Conservation (phyloP, 139 green algal genomes). For the Micromonas commoda region DNA sequence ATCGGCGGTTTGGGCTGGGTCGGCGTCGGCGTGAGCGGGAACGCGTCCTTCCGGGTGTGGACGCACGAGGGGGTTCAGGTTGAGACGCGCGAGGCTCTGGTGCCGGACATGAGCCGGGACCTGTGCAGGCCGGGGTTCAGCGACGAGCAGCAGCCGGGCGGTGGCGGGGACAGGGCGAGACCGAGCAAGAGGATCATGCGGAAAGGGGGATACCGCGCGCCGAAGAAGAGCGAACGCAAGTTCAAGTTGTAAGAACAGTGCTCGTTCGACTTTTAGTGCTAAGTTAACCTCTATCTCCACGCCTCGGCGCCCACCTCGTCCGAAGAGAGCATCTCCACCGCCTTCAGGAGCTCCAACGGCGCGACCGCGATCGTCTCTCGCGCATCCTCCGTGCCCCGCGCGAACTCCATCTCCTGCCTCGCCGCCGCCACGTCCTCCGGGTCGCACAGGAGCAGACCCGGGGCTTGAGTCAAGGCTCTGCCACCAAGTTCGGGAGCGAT, state of each 20-base stretch:
- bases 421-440: neutral
- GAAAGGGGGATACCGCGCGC: neutral
- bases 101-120: constrained; percentile 67
- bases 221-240: too few relatives aligned
- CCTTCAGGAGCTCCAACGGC: too few relatives aligned
- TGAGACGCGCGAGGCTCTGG: constrained; percentile 71
- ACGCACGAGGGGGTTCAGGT: constrained; percentile 63
- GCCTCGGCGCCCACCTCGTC: too few relatives aligned
- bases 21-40: constrained; percentile 62
- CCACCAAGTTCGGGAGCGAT: neutral
- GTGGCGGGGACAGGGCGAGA: neutral
- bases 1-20: constrained; percentile 84
- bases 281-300: too few relatives aligned
- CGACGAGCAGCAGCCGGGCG: neutral
- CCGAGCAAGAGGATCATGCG: neutral
- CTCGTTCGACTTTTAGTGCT: too few relatives aligned
- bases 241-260: too few relatives aligned
- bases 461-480: neutral
- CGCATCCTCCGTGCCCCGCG: neutral
- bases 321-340: too few relatives aligned
- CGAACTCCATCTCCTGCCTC: neutral
- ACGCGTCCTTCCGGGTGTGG: constrained; percentile 71
- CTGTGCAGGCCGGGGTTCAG: constrained; percentile 78
- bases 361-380: too few relatives aligned
- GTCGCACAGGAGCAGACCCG: neutral